Evolutionary conservation across 2,329 filamentous ascomycete genomes (phyloP).

Genomic region (Lachnellula cervina): DNA sequence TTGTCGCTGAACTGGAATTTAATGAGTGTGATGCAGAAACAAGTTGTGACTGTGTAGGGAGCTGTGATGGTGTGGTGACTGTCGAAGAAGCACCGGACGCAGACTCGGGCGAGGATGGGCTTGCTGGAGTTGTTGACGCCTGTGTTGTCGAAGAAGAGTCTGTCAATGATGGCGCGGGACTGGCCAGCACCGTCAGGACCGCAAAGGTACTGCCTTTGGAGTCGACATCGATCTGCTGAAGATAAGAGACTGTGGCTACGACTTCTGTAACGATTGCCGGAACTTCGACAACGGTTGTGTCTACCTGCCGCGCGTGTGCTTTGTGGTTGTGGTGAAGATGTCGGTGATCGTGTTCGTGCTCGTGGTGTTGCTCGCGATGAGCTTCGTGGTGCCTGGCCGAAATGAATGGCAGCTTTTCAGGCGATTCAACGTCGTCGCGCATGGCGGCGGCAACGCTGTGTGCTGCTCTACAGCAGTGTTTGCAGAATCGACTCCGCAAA

Average conservation of each 20-base stretch:
- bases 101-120: background rate
- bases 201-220: conserved; percentile 25
- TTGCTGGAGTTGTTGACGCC: background rate
- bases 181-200: conserved; percentile 17
- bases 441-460: conserved; percentile 19
- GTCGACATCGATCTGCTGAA: conserved; percentile 30
- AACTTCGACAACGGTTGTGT: conserved; percentile 2
- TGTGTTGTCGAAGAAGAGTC: background rate
- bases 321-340: conserved; percentile 22
- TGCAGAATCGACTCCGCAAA: conserved; percentile 12
- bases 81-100: background rate
- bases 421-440: conserved; percentile 17
- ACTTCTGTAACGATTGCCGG: conserved; percentile 23
- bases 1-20: conserved; percentile 18
- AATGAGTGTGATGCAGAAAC: conserved; percentile 20
- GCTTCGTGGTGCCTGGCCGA: conserved; percentile 28
- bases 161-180: conserved; percentile 10
- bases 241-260: conserved; percentile 25
- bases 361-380: conserved; percentile 29
- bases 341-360: conserved; percentile 19
- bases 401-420: conserved; percentile 32
- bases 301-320: conserved; percentile 5
- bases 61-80: background rate
- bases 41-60: background rate
- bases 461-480: conserved; percentile 30